These are phyloP conservation scores for Penicillium sp. DNA, from an alignment of 2,329 filamentous ascomycete genomes.

Conservation along the genomic window DNA sequence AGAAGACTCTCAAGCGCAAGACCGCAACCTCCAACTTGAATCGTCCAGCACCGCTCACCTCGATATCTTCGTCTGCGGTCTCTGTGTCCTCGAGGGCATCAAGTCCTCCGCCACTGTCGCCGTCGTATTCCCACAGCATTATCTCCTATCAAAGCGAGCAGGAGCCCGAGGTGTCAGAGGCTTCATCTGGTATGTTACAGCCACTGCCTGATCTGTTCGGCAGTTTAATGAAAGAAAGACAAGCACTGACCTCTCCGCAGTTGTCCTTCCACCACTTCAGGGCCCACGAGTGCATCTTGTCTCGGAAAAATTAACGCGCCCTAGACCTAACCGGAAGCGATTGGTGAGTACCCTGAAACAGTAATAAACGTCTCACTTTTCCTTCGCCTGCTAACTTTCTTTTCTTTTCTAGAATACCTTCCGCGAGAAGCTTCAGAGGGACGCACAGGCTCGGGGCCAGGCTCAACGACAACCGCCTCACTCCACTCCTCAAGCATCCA, in stretches of 20 bases:
- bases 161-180: slow-evolving; percentile 30
- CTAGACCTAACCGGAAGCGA: slow-evolving; percentile 28
- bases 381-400: slow-evolving; percentile 14
- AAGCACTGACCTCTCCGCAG: slow-evolving; percentile 18
- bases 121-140: slow-evolving; percentile 40
- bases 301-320: slow-evolving; percentile 24
- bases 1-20: slow-evolving; percentile 37
- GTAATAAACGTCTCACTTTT: slow-evolving; percentile 11
- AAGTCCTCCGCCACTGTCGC: slow-evolving; percentile 41
- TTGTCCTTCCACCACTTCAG: slow-evolving; percentile 15
- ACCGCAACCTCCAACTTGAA: slow-evolving; percentile 37
- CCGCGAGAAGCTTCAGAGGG: slow-evolving; percentile 32
- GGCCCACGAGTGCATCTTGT: slow-evolving; percentile 24
- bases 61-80: slow-evolving; percentile 24
- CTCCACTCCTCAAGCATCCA: slow-evolving; percentile 24
- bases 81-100: slow-evolving; percentile 36
- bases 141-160: slow-evolving; percentile 33
- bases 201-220: not conserved
- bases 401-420: slow-evolving; percentile 32
- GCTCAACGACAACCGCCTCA: slow-evolving; percentile 20
- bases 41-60: slow-evolving; percentile 16
- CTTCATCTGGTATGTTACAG: slow-evolving; percentile 1
- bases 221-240: slow-evolving; percentile 1
- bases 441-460: slow-evolving; percentile 22
- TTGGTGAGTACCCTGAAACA: slow-evolving; percentile 28